phyloP scores from a whole-genome alignment of 2,329 filamentous ascomycete genomes.

The Trichoderma sp. region DNA sequence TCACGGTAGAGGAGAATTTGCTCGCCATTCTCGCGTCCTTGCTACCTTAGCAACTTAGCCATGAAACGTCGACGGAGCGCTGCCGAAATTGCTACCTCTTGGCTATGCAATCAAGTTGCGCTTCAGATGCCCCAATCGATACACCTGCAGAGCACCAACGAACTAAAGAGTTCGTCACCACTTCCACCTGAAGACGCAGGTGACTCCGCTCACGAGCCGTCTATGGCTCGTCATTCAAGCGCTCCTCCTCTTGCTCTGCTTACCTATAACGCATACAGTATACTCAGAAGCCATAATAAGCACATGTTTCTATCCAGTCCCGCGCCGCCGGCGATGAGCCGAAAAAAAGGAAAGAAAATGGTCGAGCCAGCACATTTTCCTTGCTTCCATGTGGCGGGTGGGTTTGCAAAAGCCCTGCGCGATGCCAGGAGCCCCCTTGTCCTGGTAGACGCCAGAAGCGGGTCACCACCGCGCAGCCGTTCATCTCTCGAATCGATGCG shows the following conservation, averaged over 20 bases:
- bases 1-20: too few relatives aligned
- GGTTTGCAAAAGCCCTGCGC: conserved; percentile 16
- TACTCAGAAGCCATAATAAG: too few relatives aligned
- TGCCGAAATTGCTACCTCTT: background rate
- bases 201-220: conserved; percentile 3
- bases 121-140: background rate
- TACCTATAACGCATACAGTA: background rate
- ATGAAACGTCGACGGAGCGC: background rate
- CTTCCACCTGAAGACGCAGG: background rate
- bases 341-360: background rate
- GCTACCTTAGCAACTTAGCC: background rate
- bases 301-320: too few relatives aligned
- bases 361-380: background rate
- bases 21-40: background rate
- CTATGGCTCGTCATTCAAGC: background rate
- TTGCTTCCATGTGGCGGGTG: conserved; percentile 11
- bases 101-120: background rate
- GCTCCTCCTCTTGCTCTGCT: background rate
- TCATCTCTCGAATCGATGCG: background rate
- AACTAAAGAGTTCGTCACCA: background rate
- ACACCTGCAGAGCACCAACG: conserved; percentile 1
- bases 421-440: conserved; percentile 20
- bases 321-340: background rate
- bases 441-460: background rate
- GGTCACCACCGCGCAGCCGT: background rate